A percentile compares a stretch with the other conserved stretches of the same genome.
phyloP scores from a whole-genome alignment of 163 green algal genomes.

The Chlamydomonas reinhardtii region DNA sequence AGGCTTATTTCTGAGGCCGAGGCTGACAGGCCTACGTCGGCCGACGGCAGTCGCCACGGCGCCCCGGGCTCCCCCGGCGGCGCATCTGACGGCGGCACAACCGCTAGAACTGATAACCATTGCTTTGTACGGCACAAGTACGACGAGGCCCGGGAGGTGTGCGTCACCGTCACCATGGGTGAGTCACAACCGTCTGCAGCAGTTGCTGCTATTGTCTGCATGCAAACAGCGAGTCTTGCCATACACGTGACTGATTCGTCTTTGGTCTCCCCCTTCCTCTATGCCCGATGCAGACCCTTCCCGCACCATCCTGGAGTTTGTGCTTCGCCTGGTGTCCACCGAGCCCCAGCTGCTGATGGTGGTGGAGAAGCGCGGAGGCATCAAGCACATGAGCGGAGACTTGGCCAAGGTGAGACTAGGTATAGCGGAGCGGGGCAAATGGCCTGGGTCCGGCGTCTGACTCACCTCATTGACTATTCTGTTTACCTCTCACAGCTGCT shows the following conservation, averaged over 20 bases:
- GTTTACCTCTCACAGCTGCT: too few species aligned
- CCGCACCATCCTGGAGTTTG: conserved; percentile 17
- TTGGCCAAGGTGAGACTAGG: conserved; percentile 37
- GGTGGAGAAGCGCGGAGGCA: conserved; percentile 23
- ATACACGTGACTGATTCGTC: too few species aligned
- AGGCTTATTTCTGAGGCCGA: neutral
- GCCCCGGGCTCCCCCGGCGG: neutral
- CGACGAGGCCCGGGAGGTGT: conserved; percentile 28
- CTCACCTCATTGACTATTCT: too few species aligned
- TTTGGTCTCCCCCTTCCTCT: neutral
- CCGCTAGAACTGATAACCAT: neutral
- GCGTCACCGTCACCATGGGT: conserved; percentile 9
- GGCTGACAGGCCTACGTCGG: too few species aligned
- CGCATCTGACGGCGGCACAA: neutral
- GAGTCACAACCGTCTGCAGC: neutral
- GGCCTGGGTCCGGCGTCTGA: too few species aligned
- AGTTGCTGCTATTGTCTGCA: too few species aligned
- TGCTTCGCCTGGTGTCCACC: neutral
- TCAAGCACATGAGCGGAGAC: conserved; percentile 43
- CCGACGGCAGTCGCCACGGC: neutral
- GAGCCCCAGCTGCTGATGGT: conserved; percentile 49
- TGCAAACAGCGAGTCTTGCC: too few species aligned
- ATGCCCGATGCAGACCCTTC: neutral
- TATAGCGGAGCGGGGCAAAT: too few species aligned
- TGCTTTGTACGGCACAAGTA: conserved; percentile 43